phyloP scores from a whole-genome alignment of 108 stramenopile species.

The Schizochytrium sp. region DNA sequence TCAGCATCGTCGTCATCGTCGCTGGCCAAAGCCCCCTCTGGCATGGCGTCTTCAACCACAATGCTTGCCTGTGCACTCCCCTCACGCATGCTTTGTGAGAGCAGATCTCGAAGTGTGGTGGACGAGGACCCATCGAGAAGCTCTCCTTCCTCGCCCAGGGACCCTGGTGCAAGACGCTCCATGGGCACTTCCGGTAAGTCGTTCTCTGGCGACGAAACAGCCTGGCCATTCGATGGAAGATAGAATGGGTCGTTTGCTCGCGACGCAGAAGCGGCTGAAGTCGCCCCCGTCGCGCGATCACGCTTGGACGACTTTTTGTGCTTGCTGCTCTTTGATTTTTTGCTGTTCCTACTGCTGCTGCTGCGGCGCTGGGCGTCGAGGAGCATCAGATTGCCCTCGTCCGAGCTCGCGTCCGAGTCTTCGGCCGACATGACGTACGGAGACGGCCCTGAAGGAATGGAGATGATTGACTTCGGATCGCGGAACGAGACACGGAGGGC shows the following conservation, averaged over 20 bases:
- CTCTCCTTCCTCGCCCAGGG: background rate
- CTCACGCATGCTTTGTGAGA: background rate
- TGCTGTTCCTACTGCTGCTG: background rate
- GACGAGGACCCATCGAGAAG: background rate
- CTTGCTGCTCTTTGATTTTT: background rate
- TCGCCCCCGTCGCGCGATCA: background rate
- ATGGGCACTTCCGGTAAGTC: background rate
- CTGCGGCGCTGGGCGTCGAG: background rate
- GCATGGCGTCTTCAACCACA: slow-evolving; percentile 1
- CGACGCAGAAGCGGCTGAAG: background rate
- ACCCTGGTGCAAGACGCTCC: background rate
- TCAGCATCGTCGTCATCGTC: background rate
- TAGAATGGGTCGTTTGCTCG: background rate
- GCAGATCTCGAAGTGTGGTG: background rate
- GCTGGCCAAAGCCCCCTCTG: slow-evolving; percentile 2
- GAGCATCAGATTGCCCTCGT: background rate
- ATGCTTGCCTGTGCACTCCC: background rate
- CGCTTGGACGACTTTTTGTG: background rate
- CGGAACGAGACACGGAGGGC: background rate
- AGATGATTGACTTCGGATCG: slow-evolving; percentile 2
- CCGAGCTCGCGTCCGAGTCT: background rate
- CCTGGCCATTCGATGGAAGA: background rate
- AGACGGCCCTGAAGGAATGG: background rate
- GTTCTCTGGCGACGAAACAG: background rate
- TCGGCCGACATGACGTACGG: background rate